Percentiles rank a stretch among this genome's conserved stretches.
Evolutionary conservation across 2,329 filamentous ascomycete species (phyloP).

Genomic region (Ilyonectria sp.): DNA sequence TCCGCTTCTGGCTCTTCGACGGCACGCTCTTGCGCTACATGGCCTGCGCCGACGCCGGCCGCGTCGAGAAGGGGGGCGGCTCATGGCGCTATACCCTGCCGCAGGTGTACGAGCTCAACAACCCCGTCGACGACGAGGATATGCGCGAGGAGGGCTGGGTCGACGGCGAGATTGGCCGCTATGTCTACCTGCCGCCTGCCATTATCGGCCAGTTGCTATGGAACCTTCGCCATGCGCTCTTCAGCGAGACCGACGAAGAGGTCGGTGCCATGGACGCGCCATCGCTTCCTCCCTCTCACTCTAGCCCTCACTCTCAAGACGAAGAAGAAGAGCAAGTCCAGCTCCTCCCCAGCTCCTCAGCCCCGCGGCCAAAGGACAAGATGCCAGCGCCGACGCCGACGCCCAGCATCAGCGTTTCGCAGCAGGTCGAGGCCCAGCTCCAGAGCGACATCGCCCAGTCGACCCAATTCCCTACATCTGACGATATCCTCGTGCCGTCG

Average conservation of each 20-base stretch:
- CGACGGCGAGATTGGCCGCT: conserved; percentile 64
- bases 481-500: conserved; percentile 54
- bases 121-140: conserved; percentile 66
- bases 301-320: conserved; percentile 12
- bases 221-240: conserved; percentile 70
- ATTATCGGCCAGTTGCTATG: conserved; percentile 71
- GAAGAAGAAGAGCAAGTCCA: conserved; percentile 40
- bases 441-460: conserved; percentile 61
- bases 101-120: conserved; percentile 74
- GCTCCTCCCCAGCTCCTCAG: conserved; percentile 42
- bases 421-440: conserved; percentile 68
- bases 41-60: conserved; percentile 65
- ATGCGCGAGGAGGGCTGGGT: conserved; percentile 72
- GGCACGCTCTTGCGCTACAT: conserved; percentile 70
- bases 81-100: conserved; percentile 49
- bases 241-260: conserved; percentile 45
- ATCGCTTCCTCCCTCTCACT: background rate
- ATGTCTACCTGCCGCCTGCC: conserved; percentile 69
- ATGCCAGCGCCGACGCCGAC: conserved; percentile 43
- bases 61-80: conserved; percentile 47
- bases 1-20: conserved; percentile 76
- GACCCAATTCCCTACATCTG: conserved; percentile 52
- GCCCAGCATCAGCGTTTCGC: conserved; percentile 59
- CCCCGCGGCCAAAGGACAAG: conserved; percentile 24
- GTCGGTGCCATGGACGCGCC: conserved; percentile 15